Percentiles rank a stretch among this genome's conserved stretches.
Evolutionary conservation across 345 rosid species (phyloP).

Genomic region (Sisymbrium altissimum): DNA sequence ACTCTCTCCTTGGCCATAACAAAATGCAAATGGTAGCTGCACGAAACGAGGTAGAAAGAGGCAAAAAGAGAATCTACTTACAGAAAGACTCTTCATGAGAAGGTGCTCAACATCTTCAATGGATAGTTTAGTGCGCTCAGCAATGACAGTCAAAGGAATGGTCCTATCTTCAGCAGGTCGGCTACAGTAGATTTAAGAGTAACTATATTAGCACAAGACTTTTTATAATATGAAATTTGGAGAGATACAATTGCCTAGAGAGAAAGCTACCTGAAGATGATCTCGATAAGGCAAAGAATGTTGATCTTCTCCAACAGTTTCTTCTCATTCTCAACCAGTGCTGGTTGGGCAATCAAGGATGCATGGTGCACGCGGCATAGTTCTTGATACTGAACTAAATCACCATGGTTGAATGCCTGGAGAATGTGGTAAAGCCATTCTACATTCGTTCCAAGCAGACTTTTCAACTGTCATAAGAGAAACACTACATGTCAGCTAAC

Average conservation of each 20-base stretch:
- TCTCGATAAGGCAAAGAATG: conserved; percentile 96
- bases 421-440: conserved; percentile 98
- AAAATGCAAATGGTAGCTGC: conserved; percentile 6
- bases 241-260: neutral
- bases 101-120: conserved; percentile 93
- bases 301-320: conserved; percentile 92
- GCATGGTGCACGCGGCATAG: conserved; percentile 80
- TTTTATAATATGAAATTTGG: neutral
- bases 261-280: conserved; percentile 77
- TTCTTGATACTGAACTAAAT: conserved; percentile 81
- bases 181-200: conserved; percentile 39
- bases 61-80: conserved; percentile 43
- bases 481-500: conserved; percentile 1
- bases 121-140: conserved; percentile 86
- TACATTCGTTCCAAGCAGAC: conserved; percentile 81
- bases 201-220: neutral
- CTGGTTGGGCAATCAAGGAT: conserved; percentile 85
- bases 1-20: neutral
- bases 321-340: conserved; percentile 85
- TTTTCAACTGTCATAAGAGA: conserved; percentile 60
- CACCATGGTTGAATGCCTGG: conserved; percentile 88
- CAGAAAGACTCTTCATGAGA: conserved; percentile 96
- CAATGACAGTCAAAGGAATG: conserved; percentile 78
- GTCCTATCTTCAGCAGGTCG: conserved; percentile 98
- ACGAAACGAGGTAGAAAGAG: neutral